Percentiles rank a stretch among this genome's conserved stretches.
Evolutionary conservation across 331 rosid species (phyloP).

Genomic region (Cydonia oblonga): DNA sequence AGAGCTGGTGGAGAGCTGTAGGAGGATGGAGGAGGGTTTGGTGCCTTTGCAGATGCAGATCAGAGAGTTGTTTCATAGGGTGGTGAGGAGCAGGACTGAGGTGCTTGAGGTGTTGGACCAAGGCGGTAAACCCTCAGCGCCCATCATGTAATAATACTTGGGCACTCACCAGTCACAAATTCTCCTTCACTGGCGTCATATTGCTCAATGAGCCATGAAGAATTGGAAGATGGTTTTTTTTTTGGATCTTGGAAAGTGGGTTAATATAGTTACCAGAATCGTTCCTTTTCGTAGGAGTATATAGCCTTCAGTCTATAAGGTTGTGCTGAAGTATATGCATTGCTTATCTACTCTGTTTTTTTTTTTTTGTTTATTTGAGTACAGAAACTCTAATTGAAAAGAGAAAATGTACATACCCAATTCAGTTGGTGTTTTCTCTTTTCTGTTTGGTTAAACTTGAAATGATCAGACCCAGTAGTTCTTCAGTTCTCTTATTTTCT

Average conservation of each 20-base stretch:
- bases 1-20: slow-evolving; percentile 61
- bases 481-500: not conserved
- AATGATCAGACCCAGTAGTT: not conserved
- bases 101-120: slow-evolving; percentile 60
- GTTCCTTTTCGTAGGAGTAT: slow-evolving; percentile 7
- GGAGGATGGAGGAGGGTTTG: slow-evolving; percentile 75
- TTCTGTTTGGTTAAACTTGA: not conserved
- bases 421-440: not conserved
- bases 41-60: slow-evolving; percentile 82
- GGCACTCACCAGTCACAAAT: not conserved
- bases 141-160: slow-evolving; percentile 18
- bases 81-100: slow-evolving; percentile 77
- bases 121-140: slow-evolving; percentile 41
- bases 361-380: not conserved
- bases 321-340: slow-evolving; percentile 4
- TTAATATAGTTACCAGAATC: slow-evolving; percentile 4
- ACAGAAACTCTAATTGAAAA: slow-evolving; percentile 3
- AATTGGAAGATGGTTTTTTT: not conserved
- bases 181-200: not conserved
- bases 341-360: not conserved
- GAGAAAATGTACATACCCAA: slow-evolving; percentile 16
- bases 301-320: not conserved
- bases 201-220: not conserved
- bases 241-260: slow-evolving; percentile 23
- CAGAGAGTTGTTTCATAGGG: slow-evolving; percentile 75